Base-by-base conservation (phyloP, 1,284 basidiomycete species). In the Neotropicomus parvogracilis region DNA sequence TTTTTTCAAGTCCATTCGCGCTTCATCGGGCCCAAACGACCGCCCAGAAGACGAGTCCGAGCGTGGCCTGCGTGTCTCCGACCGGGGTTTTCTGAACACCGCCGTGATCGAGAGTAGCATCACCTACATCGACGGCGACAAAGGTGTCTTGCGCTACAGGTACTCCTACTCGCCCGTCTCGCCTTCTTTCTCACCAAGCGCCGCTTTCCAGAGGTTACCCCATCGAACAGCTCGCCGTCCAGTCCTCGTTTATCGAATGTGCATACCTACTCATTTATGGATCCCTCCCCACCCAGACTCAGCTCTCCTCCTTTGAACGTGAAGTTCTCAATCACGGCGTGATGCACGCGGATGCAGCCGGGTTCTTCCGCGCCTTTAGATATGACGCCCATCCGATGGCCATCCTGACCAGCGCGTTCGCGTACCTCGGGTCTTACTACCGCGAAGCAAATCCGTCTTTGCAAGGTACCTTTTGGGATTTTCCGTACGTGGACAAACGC, bases 311-410 rank as follows among this genome's bases (percentile, higher is more conserved):
- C 37, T 93, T 89, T 56, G 74, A 87, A 54, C 69, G 68, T 37
- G 91, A 94, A 64, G 79, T 94, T 26, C 73, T 90, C 70, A 83
- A 86, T 51, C 91, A 94, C 57, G 77, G 80, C 9, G 79, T 83
- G 47, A 77, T 84, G 44, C 91, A 94, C 60, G 75, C 81, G 12
- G 91, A 94, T 53, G 78, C 90, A 3, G 85, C 87, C 49, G 77
- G 79, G 32, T 87, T 94, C 71, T 90, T 87, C 70, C 77, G 79
- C 14, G 85, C 86, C 1, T 91, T 91, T 73, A 86, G 88, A 43
- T 92, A 92, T 62, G 89, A 92, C 57, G 87, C 88, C 1, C 89
- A 92, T 59, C 90, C 90, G 0, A 92, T 93, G 90, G 80, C 87
- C 16, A 91, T 94, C 56, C 72, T 94, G 38, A 90, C 86, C 5